Evolutionary conservation across 2,329 filamentous ascomycete genomes (phyloP).

Genomic region (Tolypocladium capitatum): DNA sequence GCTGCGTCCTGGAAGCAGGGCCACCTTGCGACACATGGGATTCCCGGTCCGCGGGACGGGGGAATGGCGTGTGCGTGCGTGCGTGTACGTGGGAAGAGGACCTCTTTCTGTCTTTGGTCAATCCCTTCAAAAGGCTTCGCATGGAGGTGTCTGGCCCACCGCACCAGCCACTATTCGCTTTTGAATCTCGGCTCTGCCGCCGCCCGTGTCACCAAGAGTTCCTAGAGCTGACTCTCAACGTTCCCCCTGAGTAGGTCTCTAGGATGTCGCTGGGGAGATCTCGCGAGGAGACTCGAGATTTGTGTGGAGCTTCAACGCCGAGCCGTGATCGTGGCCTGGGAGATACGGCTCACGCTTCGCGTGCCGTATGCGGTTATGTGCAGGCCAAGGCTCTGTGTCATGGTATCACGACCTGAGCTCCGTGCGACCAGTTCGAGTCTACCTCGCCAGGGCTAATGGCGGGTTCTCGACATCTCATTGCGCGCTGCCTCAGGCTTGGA

Average conservation of each 20-base stretch:
- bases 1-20: background rate
- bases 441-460: background rate
- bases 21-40: background rate
- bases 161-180: background rate
- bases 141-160: background rate
- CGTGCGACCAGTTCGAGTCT: background rate
- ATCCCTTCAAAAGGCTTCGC: slow-evolving; percentile 1
- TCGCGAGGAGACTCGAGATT: background rate
- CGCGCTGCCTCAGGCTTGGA: background rate
- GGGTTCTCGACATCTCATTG: background rate
- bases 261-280: background rate
- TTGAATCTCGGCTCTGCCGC: background rate
- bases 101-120: background rate
- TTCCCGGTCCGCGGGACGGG: background rate
- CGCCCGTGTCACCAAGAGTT: background rate
- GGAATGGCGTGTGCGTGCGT: too few species aligned
- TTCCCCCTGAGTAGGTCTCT: background rate
- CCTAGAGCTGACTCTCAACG: background rate
- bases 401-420: background rate
- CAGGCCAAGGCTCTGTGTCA: background rate
- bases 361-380: slow-evolving; percentile 1
- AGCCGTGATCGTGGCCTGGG: background rate
- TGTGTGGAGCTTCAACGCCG: background rate
- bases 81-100: background rate
- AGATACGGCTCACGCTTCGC: background rate